Conservation (phyloP, 306 rosid species). For the Quercus berberidifolia region DNA sequence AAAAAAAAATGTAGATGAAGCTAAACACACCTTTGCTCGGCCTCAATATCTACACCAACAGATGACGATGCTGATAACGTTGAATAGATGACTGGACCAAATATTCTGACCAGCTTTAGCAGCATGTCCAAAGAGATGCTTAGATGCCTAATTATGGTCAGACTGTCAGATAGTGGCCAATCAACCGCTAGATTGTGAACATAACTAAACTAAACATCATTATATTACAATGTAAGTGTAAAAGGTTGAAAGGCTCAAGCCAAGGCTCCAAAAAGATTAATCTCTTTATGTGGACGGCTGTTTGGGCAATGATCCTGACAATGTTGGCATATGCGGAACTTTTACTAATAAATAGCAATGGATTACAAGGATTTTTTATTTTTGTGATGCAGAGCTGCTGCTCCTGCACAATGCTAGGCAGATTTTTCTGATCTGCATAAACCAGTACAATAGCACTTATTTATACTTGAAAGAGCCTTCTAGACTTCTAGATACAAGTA, state of each 20-base stretch:
- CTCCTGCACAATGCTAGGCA: no score
- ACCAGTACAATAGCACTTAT: no score
- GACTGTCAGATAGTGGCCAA: conserved; percentile 25
- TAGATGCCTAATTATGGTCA: conserved; percentile 50
- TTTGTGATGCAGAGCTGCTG: no score
- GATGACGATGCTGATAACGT: conserved; percentile 66
- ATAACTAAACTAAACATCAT: neutral
- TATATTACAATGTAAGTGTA: neutral
- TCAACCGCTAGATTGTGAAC: neutral
- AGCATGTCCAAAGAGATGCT: conserved; percentile 81
- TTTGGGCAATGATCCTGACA: no score
- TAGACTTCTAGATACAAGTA: no score
- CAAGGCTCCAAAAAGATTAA: no score
- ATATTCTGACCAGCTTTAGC: conserved; percentile 78
- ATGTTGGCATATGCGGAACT: no score
- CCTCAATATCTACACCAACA: conserved; percentile 96
- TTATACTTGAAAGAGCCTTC: no score
- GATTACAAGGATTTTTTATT: no score
- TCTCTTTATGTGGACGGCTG: no score
- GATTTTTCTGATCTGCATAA: no score
- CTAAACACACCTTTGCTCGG: conserved; percentile 72
- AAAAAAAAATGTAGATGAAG: conserved; percentile 1
- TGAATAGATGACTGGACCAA: conserved; percentile 87
- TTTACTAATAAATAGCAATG: no score
- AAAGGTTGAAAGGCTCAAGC: neutral